A percentile compares a stretch with the other conserved stretches of the same genome.
Conservation (phyloP, 2,329 filamentous ascomycete species). For the Seiridium cupressi region DNA sequence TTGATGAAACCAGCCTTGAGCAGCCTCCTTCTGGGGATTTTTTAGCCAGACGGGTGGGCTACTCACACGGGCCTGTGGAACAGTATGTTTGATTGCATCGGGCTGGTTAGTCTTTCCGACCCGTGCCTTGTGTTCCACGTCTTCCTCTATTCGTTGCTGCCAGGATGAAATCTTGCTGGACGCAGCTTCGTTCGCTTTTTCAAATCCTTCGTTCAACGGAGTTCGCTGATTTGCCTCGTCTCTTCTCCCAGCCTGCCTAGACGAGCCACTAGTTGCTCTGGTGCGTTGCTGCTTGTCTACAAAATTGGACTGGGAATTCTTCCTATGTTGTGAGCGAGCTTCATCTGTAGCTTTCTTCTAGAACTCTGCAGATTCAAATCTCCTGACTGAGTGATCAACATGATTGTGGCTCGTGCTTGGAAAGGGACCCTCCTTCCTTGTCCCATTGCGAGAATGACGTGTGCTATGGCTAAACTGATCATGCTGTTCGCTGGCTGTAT, state of each 20-base stretch:
- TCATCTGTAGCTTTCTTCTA: not conserved
- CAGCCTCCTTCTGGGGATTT: conserved; percentile 21
- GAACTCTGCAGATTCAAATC: conserved; percentile 1
- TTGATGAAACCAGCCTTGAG: conserved; percentile 12
- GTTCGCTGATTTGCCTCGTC: no score
- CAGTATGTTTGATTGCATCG: not conserved
- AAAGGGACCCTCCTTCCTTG: not conserved
- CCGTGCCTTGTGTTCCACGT: not conserved
- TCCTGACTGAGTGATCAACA: not conserved
- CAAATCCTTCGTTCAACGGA: not conserved
- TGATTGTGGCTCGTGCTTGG: not conserved
- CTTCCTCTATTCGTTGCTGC: conserved; percentile 1
- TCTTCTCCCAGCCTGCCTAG: no score
- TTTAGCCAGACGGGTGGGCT: conserved; percentile 28
- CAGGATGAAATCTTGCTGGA: not conserved
- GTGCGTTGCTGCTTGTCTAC: no score
- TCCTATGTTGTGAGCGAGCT: not conserved
- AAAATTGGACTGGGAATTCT: not conserved
- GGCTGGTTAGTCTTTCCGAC: not conserved
- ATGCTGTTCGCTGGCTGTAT: not conserved
- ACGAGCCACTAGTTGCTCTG: no score
- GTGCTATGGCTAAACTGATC: not conserved
- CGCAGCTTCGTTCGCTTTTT: not conserved
- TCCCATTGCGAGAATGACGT: not conserved
- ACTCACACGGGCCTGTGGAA: conserved; percentile 17